phyloP scores from a whole-genome alignment of 1,284 basidiomycete species.

The Ustilago hordei region DNA sequence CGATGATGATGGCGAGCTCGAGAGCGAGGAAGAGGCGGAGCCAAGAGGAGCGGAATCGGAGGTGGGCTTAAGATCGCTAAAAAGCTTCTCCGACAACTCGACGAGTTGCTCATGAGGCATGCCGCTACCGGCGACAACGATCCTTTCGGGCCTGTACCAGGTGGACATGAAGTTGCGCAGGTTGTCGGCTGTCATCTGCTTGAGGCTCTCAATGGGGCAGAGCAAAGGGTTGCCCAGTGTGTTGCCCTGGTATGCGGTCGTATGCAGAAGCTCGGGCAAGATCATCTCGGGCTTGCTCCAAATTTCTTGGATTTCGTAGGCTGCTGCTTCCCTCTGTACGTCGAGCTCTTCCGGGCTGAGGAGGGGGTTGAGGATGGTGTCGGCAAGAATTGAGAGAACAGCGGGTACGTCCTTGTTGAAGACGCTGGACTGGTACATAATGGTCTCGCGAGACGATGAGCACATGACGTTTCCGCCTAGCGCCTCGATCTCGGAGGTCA shows the following conservation, averaged over 20 bases:
- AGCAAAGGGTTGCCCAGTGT: conserved; percentile 90
- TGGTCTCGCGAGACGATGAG: conserved; percentile 89
- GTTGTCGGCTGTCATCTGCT: conserved; percentile 77
- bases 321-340: conserved; percentile 85
- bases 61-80: conserved; percentile 74
- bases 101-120: conserved; percentile 90
- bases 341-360: conserved; percentile 84
- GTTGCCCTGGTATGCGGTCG: conserved; percentile 82
- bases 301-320: conserved; percentile 93
- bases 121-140: conserved; percentile 93
- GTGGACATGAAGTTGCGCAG: conserved; percentile 79
- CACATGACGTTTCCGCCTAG: conserved; percentile 93
- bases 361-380: conserved; percentile 85
- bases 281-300: conserved; percentile 91
- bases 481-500: conserved; percentile 84
- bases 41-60: conserved; percentile 19
- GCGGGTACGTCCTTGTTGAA: conserved; percentile 85
- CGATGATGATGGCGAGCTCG: conserved; percentile 25
- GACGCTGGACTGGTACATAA: conserved; percentile 98
- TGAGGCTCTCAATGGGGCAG: conserved; percentile 86
- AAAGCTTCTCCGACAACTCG: conserved; percentile 83
- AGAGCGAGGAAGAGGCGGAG: conserved; percentile 23
- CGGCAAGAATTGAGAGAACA: conserved; percentile 88
- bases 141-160: conserved; percentile 92
- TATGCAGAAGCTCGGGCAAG: conserved; percentile 90